Conservation (phyloP, 2,329 filamentous ascomycete species). For the Sporothrix humicola region DNA sequence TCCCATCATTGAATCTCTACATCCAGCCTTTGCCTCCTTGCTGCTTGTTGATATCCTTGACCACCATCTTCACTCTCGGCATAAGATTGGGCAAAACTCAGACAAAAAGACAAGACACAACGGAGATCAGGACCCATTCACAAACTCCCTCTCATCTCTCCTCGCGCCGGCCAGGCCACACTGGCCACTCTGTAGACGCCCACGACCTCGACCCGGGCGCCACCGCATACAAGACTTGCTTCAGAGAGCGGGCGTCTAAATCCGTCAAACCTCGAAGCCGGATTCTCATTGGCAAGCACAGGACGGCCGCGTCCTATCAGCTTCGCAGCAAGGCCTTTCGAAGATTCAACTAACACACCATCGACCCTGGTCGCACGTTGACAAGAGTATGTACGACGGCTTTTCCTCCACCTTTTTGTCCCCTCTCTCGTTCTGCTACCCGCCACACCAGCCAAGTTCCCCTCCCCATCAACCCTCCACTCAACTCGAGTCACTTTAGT, state of each 20-base stretch:
- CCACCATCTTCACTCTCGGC: neutral
- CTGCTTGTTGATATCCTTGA: neutral
- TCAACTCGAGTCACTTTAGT: constrained; percentile 37
- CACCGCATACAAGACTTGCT: constrained; percentile 43
- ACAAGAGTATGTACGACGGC: constrained; percentile 43
- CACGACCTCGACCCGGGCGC: constrained; percentile 40
- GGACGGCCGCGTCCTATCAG: constrained; percentile 50
- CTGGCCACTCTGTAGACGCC: constrained; percentile 36
- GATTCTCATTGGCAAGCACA: constrained; percentile 48
- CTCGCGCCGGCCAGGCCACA: constrained; percentile 34
- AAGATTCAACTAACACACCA: constrained; percentile 37
- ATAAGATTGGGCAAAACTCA: constrained; percentile 6
- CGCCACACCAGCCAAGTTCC: constrained; percentile 47
- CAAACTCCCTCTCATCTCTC: constrained; percentile 35
- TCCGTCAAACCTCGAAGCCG: constrained; percentile 47
- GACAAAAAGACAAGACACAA: neutral
- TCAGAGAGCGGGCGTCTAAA: constrained; percentile 53
- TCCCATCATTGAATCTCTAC: neutral
- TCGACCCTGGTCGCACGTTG: constrained; percentile 47
- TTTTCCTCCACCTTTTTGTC: constrained; percentile 40
- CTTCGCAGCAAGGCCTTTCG: constrained; percentile 40
- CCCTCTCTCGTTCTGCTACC: constrained; percentile 45
- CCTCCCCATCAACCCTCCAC: constrained; percentile 35
- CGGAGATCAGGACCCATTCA: constrained; percentile 12
- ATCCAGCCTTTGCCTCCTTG: neutral